Base-by-base conservation (phyloP, 1,284 basidiomycete genomes). In the Phellinidium pouzarii region DNA sequence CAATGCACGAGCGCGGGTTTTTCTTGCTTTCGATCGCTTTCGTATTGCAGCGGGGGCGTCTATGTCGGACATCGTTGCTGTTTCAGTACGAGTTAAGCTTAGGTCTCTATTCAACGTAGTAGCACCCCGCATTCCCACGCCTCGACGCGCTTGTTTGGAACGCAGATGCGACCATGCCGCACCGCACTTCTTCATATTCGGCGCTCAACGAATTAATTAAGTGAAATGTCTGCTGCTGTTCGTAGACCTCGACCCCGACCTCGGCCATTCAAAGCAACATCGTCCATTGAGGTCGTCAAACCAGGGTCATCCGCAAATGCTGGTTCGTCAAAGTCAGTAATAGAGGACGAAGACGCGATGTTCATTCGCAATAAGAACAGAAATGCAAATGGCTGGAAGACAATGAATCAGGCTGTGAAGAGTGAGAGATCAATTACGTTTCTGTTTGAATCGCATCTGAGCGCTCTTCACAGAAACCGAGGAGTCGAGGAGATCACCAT, bases 291-390 rank as follows among this genome's bases (percentile, higher is more conserved):
- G 26, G 27, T 9, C 59, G 23, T 48, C 58, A 20, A 56, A 60
- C 2, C 53, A 23, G 40, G 43, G 20, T 26, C 38, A 27, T 46
- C 56, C 11, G 58, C 31, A 34, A 14, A 34, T 14, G 52, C 53
- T 22, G 53, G 59, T 17, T 57, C 57, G 36, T 22, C 44, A 37
- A 60, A 66, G 29, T 49, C 55, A n/a, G 29, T 42, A 37, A 62
- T 70, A 26, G 64, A 74, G 14, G 79, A 84, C 50, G 77, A 78
- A 52, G 84, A 88, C 63, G 77, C 75, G 11, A 69, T 78, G 62
- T 88, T 88, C 60, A 74, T 85, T 59, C 74, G 76, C 45, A 87
- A 86, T 60, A 69, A 67, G 36, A 73, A 74, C 54, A 71, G 79
- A 49, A 76, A 77, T 2, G 64, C 70, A 6, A 68, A 74, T 46